phyloP scores from a whole-genome alignment of 2,329 filamentous ascomycete species.

The Diaporthe humulicola region DNA sequence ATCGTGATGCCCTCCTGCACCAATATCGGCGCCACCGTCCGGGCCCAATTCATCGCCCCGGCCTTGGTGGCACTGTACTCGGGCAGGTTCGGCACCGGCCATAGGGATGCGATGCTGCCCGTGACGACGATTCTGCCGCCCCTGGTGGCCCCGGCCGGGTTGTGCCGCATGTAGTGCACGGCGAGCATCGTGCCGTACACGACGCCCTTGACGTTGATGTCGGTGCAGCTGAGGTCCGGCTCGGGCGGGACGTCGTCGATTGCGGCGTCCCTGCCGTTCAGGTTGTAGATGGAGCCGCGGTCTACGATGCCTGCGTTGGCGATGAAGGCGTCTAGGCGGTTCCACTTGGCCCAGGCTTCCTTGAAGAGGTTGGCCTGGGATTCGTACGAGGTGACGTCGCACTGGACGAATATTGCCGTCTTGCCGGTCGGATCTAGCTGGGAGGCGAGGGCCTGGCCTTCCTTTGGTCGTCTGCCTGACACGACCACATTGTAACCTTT shows the following conservation, averaged over 20 bases:
- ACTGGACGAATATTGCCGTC: conserved; percentile 5
- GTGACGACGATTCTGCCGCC: conserved; percentile 60
- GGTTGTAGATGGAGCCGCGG: conserved; percentile 58
- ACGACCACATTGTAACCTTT: conserved; percentile 7
- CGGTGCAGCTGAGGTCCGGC: conserved; percentile 59
- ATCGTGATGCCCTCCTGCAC: neutral
- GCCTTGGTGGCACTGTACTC: conserved; percentile 67
- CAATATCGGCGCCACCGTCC: neutral
- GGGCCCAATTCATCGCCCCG: conserved; percentile 40
- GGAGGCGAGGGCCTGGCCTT: neutral
- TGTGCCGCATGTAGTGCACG: conserved; percentile 67
- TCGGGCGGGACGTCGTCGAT: conserved; percentile 53
- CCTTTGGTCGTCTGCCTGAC: conserved; percentile 3
- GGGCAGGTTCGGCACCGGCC: conserved; percentile 58
- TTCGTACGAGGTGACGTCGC: conserved; percentile 60
- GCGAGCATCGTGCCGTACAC: conserved; percentile 63
- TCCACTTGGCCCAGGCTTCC: conserved; percentile 56
- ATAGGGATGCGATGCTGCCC: conserved; percentile 57
- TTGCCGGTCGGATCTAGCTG: neutral
- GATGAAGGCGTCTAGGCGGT: conserved; percentile 61
- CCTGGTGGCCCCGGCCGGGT: conserved; percentile 49
- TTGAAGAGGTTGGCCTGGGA: conserved; percentile 58
- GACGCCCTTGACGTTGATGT: conserved; percentile 65
- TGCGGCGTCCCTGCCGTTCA: conserved; percentile 41
- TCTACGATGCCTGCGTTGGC: conserved; percentile 66